A percentile compares a stretch with the other conserved stretches of the same genome.
These are phyloP conservation scores for Nakazawaea wyomingensis DNA, from an alignment of 805 yeast species.

Conservation along the genomic window DNA sequence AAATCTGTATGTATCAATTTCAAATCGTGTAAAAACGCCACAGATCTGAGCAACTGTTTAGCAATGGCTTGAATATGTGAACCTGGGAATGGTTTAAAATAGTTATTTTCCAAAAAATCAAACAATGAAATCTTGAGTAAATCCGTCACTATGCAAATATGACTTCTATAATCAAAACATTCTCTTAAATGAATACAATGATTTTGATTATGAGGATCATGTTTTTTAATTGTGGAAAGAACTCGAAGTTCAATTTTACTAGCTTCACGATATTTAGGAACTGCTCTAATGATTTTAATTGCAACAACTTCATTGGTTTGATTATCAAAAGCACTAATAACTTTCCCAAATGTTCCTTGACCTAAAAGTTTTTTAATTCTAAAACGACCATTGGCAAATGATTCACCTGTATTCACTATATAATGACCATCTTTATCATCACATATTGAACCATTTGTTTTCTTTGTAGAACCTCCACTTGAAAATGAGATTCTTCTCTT, in stretches of 20 bases:
- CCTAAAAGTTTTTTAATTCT: conserved; percentile 66
- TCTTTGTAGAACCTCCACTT: conserved; percentile 8
- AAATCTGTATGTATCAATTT: conserved; percentile 92
- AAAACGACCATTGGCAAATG: conserved; percentile 70
- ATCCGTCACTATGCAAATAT: conserved; percentile 91
- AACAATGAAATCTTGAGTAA: conserved; percentile 77
- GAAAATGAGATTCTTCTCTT: conserved; percentile 22
- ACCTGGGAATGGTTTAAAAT: conserved; percentile 88
- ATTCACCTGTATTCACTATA: conserved; percentile 50
- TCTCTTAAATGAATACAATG: conserved; percentile 84
- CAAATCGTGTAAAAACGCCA: conserved; percentile 84
- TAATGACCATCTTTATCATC: conserved; percentile 76
- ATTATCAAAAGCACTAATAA: conserved; percentile 74
- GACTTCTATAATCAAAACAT: conserved; percentile 89
- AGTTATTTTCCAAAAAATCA: conserved; percentile 83
- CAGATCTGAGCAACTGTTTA: conserved; percentile 77
- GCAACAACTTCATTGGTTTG: conserved; percentile 64
- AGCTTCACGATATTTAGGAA: conserved; percentile 93
- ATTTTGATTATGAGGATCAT: conserved; percentile 62
- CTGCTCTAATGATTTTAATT: conserved; percentile 84
- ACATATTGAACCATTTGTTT: conserved; percentile 25
- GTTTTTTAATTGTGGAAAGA: conserved; percentile 62
- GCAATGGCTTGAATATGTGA: conserved; percentile 87
- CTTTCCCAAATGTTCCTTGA: conserved; percentile 92
- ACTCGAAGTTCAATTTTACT: conserved; percentile 89